Evolutionary conservation across 805 yeast genomes (phyloP).

Genomic region (Ogataea ganodermae): DNA sequence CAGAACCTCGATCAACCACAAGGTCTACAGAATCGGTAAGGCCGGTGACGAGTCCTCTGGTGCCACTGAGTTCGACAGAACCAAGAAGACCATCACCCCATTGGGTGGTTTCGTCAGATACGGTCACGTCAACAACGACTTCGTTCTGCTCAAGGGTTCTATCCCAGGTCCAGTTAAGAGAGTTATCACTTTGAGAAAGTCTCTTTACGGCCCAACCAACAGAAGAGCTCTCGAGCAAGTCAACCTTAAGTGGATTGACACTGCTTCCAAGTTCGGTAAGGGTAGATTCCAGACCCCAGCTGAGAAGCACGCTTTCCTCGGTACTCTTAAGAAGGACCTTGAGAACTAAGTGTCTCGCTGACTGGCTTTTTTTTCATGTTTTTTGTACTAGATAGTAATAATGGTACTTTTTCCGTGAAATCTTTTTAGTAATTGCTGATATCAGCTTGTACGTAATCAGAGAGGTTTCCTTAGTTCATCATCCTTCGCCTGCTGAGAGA

Average conservation of each 20-base stretch:
- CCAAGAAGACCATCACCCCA: constrained; percentile 99
- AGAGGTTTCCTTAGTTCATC: too few relatives aligned
- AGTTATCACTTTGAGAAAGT: constrained; percentile 98
- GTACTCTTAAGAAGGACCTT: constrained; percentile 98
- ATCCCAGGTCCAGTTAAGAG: constrained; percentile 99
- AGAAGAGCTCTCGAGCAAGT: constrained; percentile 97
- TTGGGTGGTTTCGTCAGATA: constrained; percentile 99
- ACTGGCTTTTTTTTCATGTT: not conserved
- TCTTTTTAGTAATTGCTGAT: too few relatives aligned
- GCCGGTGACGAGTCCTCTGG: constrained; percentile 93
- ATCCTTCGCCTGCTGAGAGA: too few relatives aligned
- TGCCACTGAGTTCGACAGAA: constrained; percentile 98
- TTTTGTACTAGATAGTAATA: not conserved
- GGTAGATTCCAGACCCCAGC: constrained; percentile 99
- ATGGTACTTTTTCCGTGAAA: constrained; percentile 4
- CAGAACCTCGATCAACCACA: constrained; percentile 99
- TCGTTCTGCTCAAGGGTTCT: constrained; percentile 96
- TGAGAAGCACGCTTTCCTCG: constrained; percentile 99
- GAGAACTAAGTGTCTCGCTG: constrained; percentile 27
- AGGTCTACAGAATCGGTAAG: constrained; percentile 98
- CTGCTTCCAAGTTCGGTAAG: constrained; percentile 99
- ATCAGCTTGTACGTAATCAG: too few relatives aligned
- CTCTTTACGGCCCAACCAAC: constrained; percentile 95
- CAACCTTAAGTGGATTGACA: constrained; percentile 98
- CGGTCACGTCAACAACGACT: constrained; percentile 98